A percentile compares a stretch with the other conserved stretches of the same genome.
Conservation (phyloP, 352 stramenopile species). For the Phytopythium kandeliae region DNA sequence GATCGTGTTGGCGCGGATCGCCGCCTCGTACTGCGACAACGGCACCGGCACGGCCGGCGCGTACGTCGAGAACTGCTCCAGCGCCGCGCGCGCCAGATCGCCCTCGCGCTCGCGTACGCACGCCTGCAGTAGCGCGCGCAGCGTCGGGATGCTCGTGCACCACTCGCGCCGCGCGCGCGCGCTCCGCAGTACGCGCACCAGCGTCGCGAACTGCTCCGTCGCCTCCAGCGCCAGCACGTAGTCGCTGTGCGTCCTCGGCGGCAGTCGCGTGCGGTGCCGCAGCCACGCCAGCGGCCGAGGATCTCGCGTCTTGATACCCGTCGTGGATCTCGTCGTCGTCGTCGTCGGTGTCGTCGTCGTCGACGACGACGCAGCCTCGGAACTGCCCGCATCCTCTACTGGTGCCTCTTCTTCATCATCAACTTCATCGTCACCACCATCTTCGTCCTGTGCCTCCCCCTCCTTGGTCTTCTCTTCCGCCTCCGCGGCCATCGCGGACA, state of each 20-base stretch:
- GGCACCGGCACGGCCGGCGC: slow-evolving; percentile 22
- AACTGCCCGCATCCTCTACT: no score
- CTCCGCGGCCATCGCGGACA: neutral
- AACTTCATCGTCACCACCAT: no score
- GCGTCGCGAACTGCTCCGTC: slow-evolving; percentile 21
- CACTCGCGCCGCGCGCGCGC: slow-evolving; percentile 17
- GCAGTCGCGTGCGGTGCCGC: slow-evolving; percentile 9
- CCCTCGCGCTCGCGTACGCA: slow-evolving; percentile 28
- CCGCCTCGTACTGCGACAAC: slow-evolving; percentile 27
- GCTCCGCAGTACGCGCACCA: slow-evolving; percentile 22
- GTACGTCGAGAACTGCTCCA: slow-evolving; percentile 20
- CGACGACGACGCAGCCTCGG: no score
- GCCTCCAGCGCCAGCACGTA: slow-evolving; percentile 24
- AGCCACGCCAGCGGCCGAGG: neutral
- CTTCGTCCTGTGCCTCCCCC: neutral
- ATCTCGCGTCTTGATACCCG: no score
- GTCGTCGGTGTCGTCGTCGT: no score
- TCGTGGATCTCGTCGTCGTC: no score
- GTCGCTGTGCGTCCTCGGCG: slow-evolving; percentile 12
- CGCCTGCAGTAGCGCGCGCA: slow-evolving; percentile 22
- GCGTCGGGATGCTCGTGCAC: slow-evolving; percentile 18
- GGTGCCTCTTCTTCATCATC: no score
- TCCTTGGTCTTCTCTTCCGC: neutral
- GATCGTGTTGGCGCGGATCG: slow-evolving; percentile 27
- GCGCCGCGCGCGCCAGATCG: slow-evolving; percentile 17